Conservation (phyloP, 192 early-diverging fungal species). For the Polychytrium aggregatum region DNA sequence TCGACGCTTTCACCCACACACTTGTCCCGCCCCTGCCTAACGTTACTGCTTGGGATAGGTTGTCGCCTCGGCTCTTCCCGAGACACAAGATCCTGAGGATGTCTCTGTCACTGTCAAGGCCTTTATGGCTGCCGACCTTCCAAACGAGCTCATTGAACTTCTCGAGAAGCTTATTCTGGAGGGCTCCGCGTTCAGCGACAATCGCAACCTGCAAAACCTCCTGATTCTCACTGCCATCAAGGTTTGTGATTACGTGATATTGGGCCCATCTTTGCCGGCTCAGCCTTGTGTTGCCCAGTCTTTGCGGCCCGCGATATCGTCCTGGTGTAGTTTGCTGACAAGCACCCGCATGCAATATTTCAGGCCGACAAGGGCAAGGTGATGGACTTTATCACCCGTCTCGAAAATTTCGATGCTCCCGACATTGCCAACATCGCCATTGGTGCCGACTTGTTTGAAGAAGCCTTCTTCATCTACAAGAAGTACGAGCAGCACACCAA, state of each 20-base stretch:
- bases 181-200: constrained; percentile 83
- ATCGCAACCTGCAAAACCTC: constrained; percentile 94
- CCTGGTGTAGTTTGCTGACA: too few relatives aligned
- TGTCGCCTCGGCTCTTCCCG: constrained; percentile 82
- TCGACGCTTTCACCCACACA: too few relatives aligned
- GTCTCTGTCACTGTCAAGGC: constrained; percentile 96
- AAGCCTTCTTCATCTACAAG: constrained; percentile 94
- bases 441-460: constrained; percentile 79
- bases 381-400: constrained; percentile 89
- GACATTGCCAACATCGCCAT: constrained; percentile 96
- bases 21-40: too few relatives aligned
- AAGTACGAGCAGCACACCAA: constrained; percentile 81
- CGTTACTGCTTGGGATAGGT: constrained; percentile 18
- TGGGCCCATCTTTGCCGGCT: too few relatives aligned
- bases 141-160: constrained; percentile 93
- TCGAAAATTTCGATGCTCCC: constrained; percentile 93
- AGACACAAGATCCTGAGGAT: constrained; percentile 93
- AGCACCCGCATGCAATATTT: background rate
- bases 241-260: too few relatives aligned
- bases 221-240: constrained; percentile 95
- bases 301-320: too few relatives aligned
- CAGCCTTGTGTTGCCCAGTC: too few relatives aligned
- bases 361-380: constrained; percentile 81
- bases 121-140: constrained; percentile 93
- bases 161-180: constrained; percentile 95